Percentiles rank a stretch among this genome's conserved stretches.
These are phyloP conservation scores for Plasmodium ovale DNA, from an alignment of 169 alveolate genomes.

Conservation along the genomic window DNA sequence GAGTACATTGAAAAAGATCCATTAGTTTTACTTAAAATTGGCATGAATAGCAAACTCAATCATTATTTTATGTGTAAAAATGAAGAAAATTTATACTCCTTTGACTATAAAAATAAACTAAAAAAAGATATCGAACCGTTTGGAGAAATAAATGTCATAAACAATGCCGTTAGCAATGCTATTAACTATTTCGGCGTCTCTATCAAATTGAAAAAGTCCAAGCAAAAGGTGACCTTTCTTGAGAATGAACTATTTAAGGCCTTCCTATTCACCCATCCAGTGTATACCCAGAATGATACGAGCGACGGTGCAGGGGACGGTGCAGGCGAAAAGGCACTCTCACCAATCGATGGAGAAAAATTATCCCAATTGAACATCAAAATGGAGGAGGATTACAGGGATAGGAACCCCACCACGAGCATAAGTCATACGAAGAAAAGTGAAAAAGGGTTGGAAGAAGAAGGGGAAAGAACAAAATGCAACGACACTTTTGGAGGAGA, in stretches of 20 bases:
- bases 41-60: slow-evolving; percentile 67
- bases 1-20: slow-evolving; percentile 70
- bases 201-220: slow-evolving; percentile 29
- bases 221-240: slow-evolving; percentile 46
- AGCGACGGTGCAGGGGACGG: not conserved
- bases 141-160: slow-evolving; percentile 65
- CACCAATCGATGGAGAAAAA: not conserved
- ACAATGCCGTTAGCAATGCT: slow-evolving; percentile 17
- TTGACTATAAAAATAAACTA: slow-evolving; percentile 57
- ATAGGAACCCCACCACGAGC: not conserved
- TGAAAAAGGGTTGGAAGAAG: not conserved
- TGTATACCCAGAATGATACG: slow-evolving; percentile 1
- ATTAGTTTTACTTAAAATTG: slow-evolving; percentile 26
- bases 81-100: slow-evolving; percentile 31
- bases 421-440: not conserved
- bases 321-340: not conserved
- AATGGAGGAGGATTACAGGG: not conserved
- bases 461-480: not conserved
- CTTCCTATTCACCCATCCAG: slow-evolving; percentile 38
- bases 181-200: slow-evolving; percentile 66
- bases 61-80: slow-evolving; percentile 42
- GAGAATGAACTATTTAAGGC: slow-evolving; percentile 67
- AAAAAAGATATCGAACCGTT: slow-evolving; percentile 45
- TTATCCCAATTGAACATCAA: not conserved
- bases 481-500: not conserved